phyloP scores from a whole-genome alignment of 768 basidiomycete genomes.

The Mrakia frigida region DNA sequence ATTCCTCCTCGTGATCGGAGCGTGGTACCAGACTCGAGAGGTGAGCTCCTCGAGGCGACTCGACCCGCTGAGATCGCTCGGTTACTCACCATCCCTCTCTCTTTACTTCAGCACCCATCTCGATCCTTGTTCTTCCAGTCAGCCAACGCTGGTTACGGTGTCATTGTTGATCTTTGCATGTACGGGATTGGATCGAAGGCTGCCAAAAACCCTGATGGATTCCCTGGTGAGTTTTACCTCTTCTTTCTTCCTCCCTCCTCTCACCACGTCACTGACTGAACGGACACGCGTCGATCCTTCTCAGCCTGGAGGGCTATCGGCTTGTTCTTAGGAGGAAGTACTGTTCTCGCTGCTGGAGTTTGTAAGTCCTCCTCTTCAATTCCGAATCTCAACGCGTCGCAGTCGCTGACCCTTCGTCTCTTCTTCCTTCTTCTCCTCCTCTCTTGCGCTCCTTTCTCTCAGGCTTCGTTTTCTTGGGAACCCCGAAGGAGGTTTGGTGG shows the following conservation, averaged over 20 bases:
- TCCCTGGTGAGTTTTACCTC: background rate
- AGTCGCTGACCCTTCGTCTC: background rate
- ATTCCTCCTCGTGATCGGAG: constrained; percentile 21
- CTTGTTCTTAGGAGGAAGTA: constrained; percentile 36
- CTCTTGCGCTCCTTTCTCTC: too few species aligned
- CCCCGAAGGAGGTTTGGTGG: constrained; percentile 37
- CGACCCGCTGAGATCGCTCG: too few species aligned
- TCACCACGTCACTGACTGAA: too few species aligned
- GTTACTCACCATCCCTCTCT: too few species aligned
- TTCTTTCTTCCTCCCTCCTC: too few species aligned
- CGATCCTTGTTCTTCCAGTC: constrained; percentile 27
- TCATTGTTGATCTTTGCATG: constrained; percentile 6
- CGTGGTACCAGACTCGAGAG: constrained; percentile 27
- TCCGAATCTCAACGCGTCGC: too few species aligned
- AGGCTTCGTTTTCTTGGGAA: constrained; percentile 37
- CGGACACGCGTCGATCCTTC: too few species aligned
- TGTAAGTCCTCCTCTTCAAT: background rate
- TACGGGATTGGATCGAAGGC: constrained; percentile 19
- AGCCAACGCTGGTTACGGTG: constrained; percentile 23
- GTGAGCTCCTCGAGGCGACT: too few species aligned
- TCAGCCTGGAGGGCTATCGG: constrained; percentile 13
- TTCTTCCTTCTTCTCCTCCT: too few species aligned
- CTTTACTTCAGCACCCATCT: constrained; percentile 15
- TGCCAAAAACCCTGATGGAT: background rate
- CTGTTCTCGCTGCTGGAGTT: constrained; percentile 34